Conservation (phyloP, 495 filamentous ascomycete genomes). For the Staphylotrichum longicolle region DNA sequence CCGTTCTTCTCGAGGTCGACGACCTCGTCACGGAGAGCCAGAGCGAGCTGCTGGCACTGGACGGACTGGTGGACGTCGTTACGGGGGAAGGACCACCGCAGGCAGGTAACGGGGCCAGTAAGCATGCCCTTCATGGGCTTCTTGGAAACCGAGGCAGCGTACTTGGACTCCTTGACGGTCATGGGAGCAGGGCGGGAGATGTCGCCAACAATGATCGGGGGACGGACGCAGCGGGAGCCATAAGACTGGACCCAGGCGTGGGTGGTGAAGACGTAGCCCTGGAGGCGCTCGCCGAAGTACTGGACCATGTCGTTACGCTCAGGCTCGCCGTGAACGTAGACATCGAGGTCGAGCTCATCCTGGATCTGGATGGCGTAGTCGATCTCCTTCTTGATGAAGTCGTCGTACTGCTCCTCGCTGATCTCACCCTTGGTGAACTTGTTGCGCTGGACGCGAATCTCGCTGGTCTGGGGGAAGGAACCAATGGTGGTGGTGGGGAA, state of each 20-base stretch:
- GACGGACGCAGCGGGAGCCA: conserved; percentile 95
- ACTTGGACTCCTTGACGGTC: conserved; percentile 99
- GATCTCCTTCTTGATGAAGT: conserved; percentile 98
- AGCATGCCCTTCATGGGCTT: conserved; percentile 99
- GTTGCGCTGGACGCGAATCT: conserved; percentile 93
- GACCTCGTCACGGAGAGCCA: conserved; percentile 97
- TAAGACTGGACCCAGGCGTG: conserved; percentile 98
- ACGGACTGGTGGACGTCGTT: conserved; percentile 98
- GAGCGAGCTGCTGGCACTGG: conserved; percentile 96
- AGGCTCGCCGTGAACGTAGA: conserved; percentile 96
- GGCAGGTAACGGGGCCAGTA: conserved; percentile 96
- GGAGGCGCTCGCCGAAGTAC: conserved; percentile 97
- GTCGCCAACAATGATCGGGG: conserved; percentile 97
- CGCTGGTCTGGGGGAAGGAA: conserved; percentile 98
- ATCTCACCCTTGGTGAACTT: conserved; percentile 99
- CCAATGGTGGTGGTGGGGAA: conserved; percentile 99
- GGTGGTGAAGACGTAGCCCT: conserved; percentile 98
- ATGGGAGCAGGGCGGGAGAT: conserved; percentile 93
- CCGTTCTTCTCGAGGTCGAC: conserved; percentile 95
- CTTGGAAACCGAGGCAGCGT: conserved; percentile 89
- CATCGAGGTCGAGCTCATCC: conserved; percentile 90
- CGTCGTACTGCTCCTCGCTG: conserved; percentile 84
- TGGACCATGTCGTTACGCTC: conserved; percentile 99
- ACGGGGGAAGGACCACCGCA: conserved; percentile 99
- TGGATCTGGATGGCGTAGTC: conserved; percentile 88